A percentile compares a stretch with the other conserved stretches of the same genome.
Evolutionary conservation across 2,329 filamentous ascomycete species (phyloP).

Genomic region (Zymoseptoria brevis): DNA sequence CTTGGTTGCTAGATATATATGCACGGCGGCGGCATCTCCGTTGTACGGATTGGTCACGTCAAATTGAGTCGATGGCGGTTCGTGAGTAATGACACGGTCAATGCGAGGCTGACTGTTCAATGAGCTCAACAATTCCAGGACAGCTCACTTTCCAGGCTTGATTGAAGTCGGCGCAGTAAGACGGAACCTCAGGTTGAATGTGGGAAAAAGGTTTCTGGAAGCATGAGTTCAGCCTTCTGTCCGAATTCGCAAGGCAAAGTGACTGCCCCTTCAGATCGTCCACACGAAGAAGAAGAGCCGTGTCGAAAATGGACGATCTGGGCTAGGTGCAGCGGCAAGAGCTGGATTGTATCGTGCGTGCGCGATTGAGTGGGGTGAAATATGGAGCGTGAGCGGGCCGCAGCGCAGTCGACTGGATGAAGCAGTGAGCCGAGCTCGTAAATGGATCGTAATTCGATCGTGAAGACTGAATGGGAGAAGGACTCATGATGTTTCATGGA

Average conservation of each 20-base stretch:
- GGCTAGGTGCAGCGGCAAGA: neutral
- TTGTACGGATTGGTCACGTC: neutral
- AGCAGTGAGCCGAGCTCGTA: neutral
- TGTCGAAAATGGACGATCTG: neutral
- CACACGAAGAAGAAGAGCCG: neutral
- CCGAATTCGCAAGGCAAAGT: neutral
- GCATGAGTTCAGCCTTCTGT: neutral
- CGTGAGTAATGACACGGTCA: neutral
- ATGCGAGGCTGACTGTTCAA: neutral
- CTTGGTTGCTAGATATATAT: neutral
- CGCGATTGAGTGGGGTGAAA: neutral
- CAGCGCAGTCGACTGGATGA: neutral
- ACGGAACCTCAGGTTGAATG: neutral
- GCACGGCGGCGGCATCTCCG: neutral
- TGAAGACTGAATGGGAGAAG: neutral
- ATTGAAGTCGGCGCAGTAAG: neutral
- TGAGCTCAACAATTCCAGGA: neutral
- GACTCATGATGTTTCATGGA: neutral
- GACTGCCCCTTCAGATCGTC: neutral
- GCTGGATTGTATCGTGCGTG: neutral
- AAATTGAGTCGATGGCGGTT: neutral
- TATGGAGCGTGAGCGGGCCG: neutral
- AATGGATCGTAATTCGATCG: neutral
- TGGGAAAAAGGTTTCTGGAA: neutral
- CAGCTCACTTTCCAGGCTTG: neutral